Evolutionary conservation across 768 basidiomycete genomes (phyloP).

Genomic region (Clitopilus hobsonii): DNA sequence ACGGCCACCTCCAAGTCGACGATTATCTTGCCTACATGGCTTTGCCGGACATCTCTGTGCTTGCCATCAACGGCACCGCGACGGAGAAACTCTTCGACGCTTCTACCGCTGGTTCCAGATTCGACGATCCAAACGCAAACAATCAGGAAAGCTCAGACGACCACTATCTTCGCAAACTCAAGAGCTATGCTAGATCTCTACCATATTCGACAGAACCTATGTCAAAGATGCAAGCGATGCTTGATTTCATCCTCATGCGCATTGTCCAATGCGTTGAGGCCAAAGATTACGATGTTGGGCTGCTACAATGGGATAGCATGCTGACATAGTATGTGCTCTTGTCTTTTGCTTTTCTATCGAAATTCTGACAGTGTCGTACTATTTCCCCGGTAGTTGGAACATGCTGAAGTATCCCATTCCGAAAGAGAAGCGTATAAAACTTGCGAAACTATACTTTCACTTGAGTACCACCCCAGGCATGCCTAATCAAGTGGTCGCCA

Average conservation of each 20-base stretch:
- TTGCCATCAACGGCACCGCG: constrained; percentile 36
- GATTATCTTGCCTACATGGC: constrained; percentile 21
- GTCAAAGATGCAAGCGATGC: constrained; percentile 68
- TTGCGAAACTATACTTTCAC: constrained; percentile 79
- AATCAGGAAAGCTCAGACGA: constrained; percentile 29
- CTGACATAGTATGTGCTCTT: constrained; percentile 54
- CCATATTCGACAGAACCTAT: constrained; percentile 78
- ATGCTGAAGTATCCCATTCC: constrained; percentile 87
- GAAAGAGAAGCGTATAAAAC: constrained; percentile 65
- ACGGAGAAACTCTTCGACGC: constrained; percentile 1
- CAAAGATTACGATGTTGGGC: constrained; percentile 77
- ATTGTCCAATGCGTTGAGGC: constrained; percentile 73
- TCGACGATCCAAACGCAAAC: constrained; percentile 22
- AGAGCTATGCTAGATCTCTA: constrained; percentile 56
- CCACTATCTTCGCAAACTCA: constrained; percentile 53
- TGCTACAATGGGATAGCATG: constrained; percentile 79
- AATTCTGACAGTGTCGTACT: constrained; percentile 4
- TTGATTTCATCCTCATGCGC: constrained; percentile 68
- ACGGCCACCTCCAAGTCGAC: background rate
- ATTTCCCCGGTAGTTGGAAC: constrained; percentile 50
- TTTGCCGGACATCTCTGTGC: constrained; percentile 43
- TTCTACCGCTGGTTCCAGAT: background rate
- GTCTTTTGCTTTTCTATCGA: background rate
- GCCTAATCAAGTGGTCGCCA: constrained; percentile 63
- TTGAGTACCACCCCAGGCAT: constrained; percentile 73